Evolutionary conservation across 495 filamentous ascomycete species (phyloP).

Genomic region (Hyaloscypha hepaticicola): DNA sequence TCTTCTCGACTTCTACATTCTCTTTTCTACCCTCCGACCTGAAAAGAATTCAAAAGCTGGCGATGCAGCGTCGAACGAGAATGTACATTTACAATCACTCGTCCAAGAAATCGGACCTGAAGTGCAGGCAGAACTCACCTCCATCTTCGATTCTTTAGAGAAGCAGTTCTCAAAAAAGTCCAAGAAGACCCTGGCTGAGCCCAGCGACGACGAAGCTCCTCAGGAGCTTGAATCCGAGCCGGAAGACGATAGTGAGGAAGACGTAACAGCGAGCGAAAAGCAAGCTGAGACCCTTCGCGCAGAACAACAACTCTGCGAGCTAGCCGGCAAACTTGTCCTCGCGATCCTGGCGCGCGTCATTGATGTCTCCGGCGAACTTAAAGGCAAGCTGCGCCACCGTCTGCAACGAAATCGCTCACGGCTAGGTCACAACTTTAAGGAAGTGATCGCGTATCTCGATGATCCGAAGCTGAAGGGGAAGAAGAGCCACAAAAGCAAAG

Average conservation of each 20-base stretch:
- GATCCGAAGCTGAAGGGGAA: constrained; percentile 50
- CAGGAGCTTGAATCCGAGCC: constrained; percentile 59
- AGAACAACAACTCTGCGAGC: constrained; percentile 80
- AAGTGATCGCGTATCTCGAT: constrained; percentile 73
- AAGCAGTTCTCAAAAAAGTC: constrained; percentile 69
- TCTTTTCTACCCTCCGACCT: constrained; percentile 70
- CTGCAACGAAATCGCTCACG: constrained; percentile 64
- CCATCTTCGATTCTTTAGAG: constrained; percentile 73
- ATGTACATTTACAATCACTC: constrained; percentile 57
- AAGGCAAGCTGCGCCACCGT: constrained; percentile 60
- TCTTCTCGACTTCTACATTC: constrained; percentile 75
- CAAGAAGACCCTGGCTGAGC: constrained; percentile 61
- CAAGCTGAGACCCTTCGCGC: constrained; percentile 63
- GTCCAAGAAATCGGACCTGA: constrained; percentile 60
- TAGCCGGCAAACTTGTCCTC: constrained; percentile 79
- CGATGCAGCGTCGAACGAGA: background rate
- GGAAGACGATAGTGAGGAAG: constrained; percentile 57
- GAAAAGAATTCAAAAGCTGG: constrained; percentile 33
- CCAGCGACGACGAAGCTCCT: constrained; percentile 66
- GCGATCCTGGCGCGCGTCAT: constrained; percentile 71
- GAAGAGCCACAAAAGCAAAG: constrained; percentile 48
- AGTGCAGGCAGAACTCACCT: constrained; percentile 60
- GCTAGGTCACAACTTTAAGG: constrained; percentile 73
- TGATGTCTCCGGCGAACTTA: constrained; percentile 57
- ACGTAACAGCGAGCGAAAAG: constrained; percentile 51